phyloP scores from a whole-genome alignment of 768 basidiomycete species.

The Phlebiopsis flavidoalba region DNA sequence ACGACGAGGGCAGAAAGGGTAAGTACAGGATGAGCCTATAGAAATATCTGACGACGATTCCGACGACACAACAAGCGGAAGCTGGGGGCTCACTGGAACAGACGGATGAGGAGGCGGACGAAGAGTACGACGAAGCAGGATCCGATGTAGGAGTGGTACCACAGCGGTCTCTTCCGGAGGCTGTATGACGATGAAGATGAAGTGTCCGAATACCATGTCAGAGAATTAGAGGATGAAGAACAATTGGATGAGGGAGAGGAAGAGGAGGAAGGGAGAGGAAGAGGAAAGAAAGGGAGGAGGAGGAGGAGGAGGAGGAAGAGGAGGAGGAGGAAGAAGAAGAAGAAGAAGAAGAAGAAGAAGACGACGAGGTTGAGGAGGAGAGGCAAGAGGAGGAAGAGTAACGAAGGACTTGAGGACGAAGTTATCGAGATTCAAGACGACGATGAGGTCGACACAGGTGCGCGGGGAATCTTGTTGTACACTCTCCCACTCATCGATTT shows the following conservation, averaged over 20 bases:
- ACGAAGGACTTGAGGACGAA: conserved; percentile 29
- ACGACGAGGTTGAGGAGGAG: conserved; percentile 28
- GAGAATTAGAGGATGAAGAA: neutral
- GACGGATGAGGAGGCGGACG: neutral
- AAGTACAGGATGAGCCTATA: conserved; percentile 3
- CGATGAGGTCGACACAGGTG: conserved; percentile 13
- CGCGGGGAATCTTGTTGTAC: neutral
- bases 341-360: conserved; percentile 10
- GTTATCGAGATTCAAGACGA: conserved; percentile 6
- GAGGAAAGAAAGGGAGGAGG: conserved; percentile 23
- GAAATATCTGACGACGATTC: conserved; percentile 13
- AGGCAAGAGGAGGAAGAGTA: conserved; percentile 39
- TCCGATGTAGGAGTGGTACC: no score
- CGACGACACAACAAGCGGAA: neutral
- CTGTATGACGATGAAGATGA: no score
- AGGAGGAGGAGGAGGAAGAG: conserved; percentile 20
- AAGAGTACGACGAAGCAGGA: no score
- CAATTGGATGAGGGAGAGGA: conserved; percentile 3
- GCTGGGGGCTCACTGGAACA: no score
- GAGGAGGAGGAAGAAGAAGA: conserved; percentile 44
- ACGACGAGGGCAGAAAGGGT: conserved; percentile 7
- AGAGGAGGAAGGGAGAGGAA: conserved; percentile 13
- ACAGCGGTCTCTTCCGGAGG: no score
- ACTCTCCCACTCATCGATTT: neutral
- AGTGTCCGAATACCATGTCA: neutral